Conservation (phyloP, 441 rosid genomes). For the Pelargonium myrrhifolium region DNA sequence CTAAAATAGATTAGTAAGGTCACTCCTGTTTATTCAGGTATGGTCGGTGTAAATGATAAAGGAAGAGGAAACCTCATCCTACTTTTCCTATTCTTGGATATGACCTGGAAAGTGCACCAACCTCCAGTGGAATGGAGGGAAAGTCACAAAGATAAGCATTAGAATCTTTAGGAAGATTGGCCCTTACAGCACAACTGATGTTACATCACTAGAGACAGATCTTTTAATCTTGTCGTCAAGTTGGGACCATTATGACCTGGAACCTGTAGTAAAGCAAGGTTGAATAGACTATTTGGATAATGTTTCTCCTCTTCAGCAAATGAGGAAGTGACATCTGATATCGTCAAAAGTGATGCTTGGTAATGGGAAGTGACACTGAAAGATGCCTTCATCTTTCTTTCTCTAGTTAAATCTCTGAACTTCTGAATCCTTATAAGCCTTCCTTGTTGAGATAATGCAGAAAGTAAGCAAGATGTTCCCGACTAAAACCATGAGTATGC, state of each 20-base stretch:
- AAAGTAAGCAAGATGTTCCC: slow-evolving; percentile 6
- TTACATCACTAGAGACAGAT: slow-evolving; percentile 18
- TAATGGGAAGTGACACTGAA: slow-evolving; percentile 17
- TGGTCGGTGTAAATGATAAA: no score
- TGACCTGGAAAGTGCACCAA: no score
- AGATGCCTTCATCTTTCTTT: slow-evolving; percentile 12
- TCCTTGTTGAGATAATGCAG: slow-evolving; percentile 10
- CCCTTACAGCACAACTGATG: slow-evolving; percentile 10
- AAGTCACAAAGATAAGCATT: background rate
- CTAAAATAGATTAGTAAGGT: no score
- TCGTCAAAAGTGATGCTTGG: slow-evolving; percentile 10
- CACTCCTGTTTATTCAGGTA: no score
- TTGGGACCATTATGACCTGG: slow-evolving; percentile 19
- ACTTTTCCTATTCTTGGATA: no score
- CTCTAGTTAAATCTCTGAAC: slow-evolving; percentile 5
- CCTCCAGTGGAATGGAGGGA: no score
- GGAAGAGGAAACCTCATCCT: no score
- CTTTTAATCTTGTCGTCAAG: slow-evolving; percentile 13
- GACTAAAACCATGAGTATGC: slow-evolving; percentile 22
- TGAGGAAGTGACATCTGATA: slow-evolving; percentile 19
- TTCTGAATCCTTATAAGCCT: slow-evolving; percentile 5
- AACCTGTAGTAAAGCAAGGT: slow-evolving; percentile 20
- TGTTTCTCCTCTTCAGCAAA: slow-evolving; percentile 19
- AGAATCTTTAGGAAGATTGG: slow-evolving; percentile 14
- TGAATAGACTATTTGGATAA: slow-evolving; percentile 19